Percentiles rank a stretch among this genome's conserved stretches.
These are phyloP conservation scores for Rhizoclosmatium sp. DNA, from an alignment of 192 early-diverging fungal species.

Conservation along the genomic window DNA sequence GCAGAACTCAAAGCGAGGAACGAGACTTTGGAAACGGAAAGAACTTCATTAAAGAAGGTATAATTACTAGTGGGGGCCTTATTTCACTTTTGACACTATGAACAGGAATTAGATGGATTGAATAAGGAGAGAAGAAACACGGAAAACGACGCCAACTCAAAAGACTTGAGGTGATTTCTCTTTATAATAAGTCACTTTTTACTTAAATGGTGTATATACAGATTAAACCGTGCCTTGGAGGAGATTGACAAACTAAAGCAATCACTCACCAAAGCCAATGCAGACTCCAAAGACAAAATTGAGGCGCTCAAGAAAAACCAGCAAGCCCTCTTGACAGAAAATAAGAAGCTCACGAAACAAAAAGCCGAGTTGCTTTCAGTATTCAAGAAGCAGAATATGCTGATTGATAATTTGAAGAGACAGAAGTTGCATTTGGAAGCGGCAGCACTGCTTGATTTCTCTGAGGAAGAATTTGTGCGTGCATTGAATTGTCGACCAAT, in stretches of 20 bases:
- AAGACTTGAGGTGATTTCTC: slow-evolving; percentile 50
- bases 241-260: slow-evolving; percentile 56
- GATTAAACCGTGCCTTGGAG: slow-evolving; percentile 61
- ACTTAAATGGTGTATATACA: slow-evolving; percentile 11
- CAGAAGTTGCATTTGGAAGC: slow-evolving; percentile 56
- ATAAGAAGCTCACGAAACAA: slow-evolving; percentile 58
- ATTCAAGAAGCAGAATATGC: slow-evolving; percentile 62
- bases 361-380: slow-evolving; percentile 56
- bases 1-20: slow-evolving; percentile 38
- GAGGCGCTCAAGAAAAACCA: slow-evolving; percentile 34
- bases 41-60: slow-evolving; percentile 49
- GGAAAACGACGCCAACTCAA: slow-evolving; percentile 52
- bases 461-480: slow-evolving; percentile 26
- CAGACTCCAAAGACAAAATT: slow-evolving; percentile 47
- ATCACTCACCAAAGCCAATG: slow-evolving; percentile 27
- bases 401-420: slow-evolving; percentile 61
- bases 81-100: background rate
- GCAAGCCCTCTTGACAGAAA: slow-evolving; percentile 54
- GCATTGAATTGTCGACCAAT: slow-evolving; percentile 37
- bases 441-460: slow-evolving; percentile 23
- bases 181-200: background rate
- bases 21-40: slow-evolving; percentile 48
- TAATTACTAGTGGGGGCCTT: background rate
- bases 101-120: slow-evolving; percentile 45
- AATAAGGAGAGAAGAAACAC: slow-evolving; percentile 32